These are phyloP conservation scores for Alternaria novae-zelandiae DNA, from an alignment of 2,329 filamentous ascomycete genomes.

Conservation along the genomic window DNA sequence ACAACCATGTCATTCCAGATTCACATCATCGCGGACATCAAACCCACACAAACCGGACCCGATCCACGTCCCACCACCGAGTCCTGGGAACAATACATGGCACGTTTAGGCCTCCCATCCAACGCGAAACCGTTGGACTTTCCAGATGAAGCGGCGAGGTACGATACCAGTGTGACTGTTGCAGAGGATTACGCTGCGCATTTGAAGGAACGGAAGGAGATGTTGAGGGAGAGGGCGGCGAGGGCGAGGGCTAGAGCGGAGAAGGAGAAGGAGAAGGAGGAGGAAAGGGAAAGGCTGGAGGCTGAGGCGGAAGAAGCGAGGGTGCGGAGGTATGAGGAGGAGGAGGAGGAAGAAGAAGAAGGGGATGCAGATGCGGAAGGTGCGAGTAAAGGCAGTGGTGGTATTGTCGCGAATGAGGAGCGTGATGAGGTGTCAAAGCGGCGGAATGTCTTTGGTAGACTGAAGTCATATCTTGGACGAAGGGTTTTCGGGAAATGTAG, in stretches of 20 bases:
- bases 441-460: background rate
- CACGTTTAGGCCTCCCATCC: background rate
- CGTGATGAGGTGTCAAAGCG: background rate
- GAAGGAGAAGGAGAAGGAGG: background rate
- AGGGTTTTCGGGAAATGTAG: background rate
- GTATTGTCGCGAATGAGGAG: background rate
- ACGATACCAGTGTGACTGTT: background rate
- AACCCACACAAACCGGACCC: background rate
- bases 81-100: background rate
- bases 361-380: background rate
- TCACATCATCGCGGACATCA: background rate
- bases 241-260: background rate
- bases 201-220: background rate
- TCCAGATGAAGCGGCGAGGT: background rate
- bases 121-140: background rate
- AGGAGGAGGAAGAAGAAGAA: background rate
- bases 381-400: background rate
- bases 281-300: background rate
- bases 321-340: background rate
- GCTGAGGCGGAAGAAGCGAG: background rate
- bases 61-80: background rate
- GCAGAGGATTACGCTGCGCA: background rate
- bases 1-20: background rate
- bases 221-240: background rate
- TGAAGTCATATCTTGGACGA: background rate